A percentile compares a stretch with the other conserved stretches of the same genome.
phyloP scores from a whole-genome alignment of 2,329 filamentous ascomycete genomes.

The Colletotrichum chlorophyti region DNA sequence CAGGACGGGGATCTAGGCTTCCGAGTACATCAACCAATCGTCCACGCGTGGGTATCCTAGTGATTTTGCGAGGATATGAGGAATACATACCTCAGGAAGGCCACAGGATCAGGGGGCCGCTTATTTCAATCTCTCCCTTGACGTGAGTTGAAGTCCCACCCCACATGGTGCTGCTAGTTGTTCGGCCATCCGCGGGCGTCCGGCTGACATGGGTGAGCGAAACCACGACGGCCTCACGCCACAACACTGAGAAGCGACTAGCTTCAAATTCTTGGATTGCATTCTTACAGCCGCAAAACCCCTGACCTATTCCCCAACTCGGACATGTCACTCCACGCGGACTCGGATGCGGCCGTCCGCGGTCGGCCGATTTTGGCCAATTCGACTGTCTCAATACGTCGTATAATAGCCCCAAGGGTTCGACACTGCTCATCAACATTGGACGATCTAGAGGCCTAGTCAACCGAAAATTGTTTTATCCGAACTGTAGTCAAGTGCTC shows the following conservation, averaged over 20 bases:
- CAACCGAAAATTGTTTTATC: too few relatives aligned
- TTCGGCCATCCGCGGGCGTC: conserved; percentile 19
- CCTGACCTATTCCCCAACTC: not conserved
- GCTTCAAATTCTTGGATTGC: not conserved
- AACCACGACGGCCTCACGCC: not conserved
- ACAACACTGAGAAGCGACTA: not conserved
- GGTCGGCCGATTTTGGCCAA: not conserved
- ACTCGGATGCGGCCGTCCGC: not conserved
- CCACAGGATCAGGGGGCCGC: not conserved
- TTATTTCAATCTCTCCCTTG: not conserved
- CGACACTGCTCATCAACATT: not conserved
- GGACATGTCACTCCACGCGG: too few relatives aligned
- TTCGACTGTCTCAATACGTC: too few relatives aligned
- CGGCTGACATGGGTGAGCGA: not conserved
- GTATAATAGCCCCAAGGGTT: not conserved
- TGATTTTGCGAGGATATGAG: too few relatives aligned
- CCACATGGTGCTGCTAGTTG: not conserved
- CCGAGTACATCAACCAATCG: too few relatives aligned
- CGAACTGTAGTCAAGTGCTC: not conserved
- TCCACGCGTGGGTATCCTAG: too few relatives aligned
- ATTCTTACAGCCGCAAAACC: not conserved
- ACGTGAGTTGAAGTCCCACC: not conserved
- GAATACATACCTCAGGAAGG: too few relatives aligned
- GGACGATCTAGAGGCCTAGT: not conserved
- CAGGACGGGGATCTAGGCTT: too few relatives aligned